These are phyloP conservation scores for Forsythia viridissima DNA, from an alignment of 257 asterid species.

Conservation along the genomic window DNA sequence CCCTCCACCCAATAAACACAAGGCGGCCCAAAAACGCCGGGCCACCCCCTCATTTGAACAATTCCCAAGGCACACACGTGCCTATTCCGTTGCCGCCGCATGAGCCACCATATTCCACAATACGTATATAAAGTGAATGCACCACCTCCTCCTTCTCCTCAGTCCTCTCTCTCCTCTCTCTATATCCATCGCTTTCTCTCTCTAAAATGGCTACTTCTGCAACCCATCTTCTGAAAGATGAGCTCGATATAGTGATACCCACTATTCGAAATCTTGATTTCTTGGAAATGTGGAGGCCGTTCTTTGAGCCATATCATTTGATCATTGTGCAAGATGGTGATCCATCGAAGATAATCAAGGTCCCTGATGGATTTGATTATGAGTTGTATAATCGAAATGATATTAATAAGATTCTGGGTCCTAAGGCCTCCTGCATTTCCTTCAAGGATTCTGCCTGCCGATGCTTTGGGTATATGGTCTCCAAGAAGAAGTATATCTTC, in stretches of 20 bases:
- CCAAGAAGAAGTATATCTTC: slow-evolving; percentile 93
- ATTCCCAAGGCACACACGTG: slow-evolving; percentile 43
- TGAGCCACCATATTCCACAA: slow-evolving; percentile 7
- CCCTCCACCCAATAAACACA: not conserved
- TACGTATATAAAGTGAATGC: slow-evolving; percentile 13
- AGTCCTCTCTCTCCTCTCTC: not conserved
- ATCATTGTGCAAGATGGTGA: slow-evolving; percentile 96
- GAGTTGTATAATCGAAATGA: slow-evolving; percentile 85
- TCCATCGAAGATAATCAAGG: slow-evolving; percentile 72
- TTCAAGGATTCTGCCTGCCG: slow-evolving; percentile 97
- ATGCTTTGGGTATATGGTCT: slow-evolving; percentile 91
- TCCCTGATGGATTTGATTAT: slow-evolving; percentile 79
- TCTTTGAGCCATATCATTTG: slow-evolving; percentile 73
- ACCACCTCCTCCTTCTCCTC: not conserved
- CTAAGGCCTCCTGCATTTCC: slow-evolving; percentile 79
- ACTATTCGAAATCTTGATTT: slow-evolving; percentile 88
- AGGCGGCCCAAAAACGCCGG: slow-evolving; percentile 30
- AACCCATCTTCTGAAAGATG: slow-evolving; percentile 67
- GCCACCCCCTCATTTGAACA: slow-evolving; percentile 34
- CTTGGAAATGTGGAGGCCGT: slow-evolving; percentile 95
- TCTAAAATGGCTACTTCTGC: slow-evolving; percentile 44
- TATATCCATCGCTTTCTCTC: not conserved
- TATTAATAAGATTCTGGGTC: slow-evolving; percentile 77
- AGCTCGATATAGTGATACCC: slow-evolving; percentile 87
- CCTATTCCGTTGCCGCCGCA: slow-evolving; percentile 31